phyloP scores from a whole-genome alignment of 192 early-diverging fungal species.

The Coemansia sp. region DNA sequence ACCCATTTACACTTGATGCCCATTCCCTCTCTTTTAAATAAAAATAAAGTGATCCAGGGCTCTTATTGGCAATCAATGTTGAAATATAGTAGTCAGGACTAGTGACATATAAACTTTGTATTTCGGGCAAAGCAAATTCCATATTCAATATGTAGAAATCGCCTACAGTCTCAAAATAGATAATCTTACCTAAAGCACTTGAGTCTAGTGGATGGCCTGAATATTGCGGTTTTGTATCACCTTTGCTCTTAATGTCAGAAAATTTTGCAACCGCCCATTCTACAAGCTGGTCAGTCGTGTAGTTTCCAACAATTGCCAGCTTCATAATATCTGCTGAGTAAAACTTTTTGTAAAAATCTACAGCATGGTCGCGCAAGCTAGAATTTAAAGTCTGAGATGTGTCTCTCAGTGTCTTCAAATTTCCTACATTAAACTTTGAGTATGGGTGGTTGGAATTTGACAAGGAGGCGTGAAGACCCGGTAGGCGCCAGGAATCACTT shows the following conservation, averaged over 20 bases:
- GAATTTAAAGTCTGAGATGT: conserved; percentile 50
- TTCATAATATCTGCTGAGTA: conserved; percentile 95
- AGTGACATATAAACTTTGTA: conserved; percentile 49
- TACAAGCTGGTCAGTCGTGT: conserved; percentile 68
- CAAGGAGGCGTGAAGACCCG: neutral
- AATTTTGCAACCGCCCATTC: conserved; percentile 80
- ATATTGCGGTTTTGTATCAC: conserved; percentile 59
- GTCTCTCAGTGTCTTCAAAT: conserved; percentile 72
- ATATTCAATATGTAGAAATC: conserved; percentile 66
- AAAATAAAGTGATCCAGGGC: conserved; percentile 76
- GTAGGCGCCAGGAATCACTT: conserved; percentile 42
- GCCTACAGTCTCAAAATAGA: conserved; percentile 71
- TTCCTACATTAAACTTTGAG: conserved; percentile 80
- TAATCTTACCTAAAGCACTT: conserved; percentile 64
- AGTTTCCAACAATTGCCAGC: conserved; percentile 80
- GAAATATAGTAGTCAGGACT: conserved; percentile 69
- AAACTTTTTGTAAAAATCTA: conserved; percentile 77
- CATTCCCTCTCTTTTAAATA: conserved; percentile 80
- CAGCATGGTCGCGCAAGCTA: conserved; percentile 72
- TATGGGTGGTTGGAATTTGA: conserved; percentile 68
- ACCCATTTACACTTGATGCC: conserved; percentile 55
- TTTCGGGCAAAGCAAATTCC: conserved; percentile 81
- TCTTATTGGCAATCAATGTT: conserved; percentile 78
- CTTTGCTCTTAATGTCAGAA: conserved; percentile 70
- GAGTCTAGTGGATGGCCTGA: conserved; percentile 63